phyloP scores from a whole-genome alignment of 441 rosid species.

The Populus hybrid region DNA sequence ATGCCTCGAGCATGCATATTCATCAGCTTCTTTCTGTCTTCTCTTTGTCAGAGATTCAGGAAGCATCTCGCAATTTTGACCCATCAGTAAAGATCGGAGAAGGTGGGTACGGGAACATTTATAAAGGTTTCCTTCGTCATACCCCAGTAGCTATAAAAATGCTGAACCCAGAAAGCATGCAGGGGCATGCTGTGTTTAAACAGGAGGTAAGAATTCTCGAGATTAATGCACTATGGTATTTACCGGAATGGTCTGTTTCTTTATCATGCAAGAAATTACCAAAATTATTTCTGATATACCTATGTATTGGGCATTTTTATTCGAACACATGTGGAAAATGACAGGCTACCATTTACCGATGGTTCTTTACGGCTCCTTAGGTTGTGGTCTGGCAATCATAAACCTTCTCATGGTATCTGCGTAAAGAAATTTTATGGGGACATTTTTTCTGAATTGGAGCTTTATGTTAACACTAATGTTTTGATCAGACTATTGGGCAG shows the following conservation, averaged over 20 bases:
- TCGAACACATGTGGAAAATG: background rate
- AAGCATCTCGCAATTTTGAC: slow-evolving; percentile 71
- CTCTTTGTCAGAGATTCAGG: slow-evolving; percentile 68
- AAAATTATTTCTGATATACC: background rate
- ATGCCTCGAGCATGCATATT: slow-evolving; percentile 36
- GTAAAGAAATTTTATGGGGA: background rate
- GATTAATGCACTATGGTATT: background rate
- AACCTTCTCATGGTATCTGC: background rate
- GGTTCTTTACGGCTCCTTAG: background rate
- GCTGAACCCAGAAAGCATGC: slow-evolving; percentile 67
- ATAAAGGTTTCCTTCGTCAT: slow-evolving; percentile 62
- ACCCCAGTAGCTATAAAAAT: slow-evolving; percentile 80
- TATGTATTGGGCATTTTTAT: background rate
- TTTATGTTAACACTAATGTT: background rate
- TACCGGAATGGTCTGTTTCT: background rate
- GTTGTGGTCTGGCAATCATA: background rate
- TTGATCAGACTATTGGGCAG: background rate
- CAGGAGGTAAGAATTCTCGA: slow-evolving; percentile 61
- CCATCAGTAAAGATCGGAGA: slow-evolving; percentile 76
- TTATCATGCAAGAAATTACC: background rate
- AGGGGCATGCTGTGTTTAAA: slow-evolving; percentile 84
- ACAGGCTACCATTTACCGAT: background rate
- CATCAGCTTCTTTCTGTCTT: slow-evolving; percentile 72
- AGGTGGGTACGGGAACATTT: slow-evolving; percentile 94
- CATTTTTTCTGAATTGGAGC: background rate